These are phyloP conservation scores for Suillus discolor DNA, from an alignment of 768 basidiomycete species.

Conservation along the genomic window DNA sequence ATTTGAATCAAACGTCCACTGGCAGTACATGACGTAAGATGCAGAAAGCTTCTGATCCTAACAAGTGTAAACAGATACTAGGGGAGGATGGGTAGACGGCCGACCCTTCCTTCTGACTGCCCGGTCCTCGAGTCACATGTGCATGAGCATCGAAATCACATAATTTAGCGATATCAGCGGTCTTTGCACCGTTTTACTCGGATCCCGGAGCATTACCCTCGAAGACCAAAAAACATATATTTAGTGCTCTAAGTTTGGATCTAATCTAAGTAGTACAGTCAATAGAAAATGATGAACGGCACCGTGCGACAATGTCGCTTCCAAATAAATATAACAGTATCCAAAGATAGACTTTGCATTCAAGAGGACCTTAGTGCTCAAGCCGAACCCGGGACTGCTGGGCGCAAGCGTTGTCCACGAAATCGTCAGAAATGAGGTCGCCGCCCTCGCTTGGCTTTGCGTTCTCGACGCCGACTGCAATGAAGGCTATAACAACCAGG, in stretches of 20 bases:
- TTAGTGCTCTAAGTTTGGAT: not conserved
- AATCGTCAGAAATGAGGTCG: constrained; percentile 9
- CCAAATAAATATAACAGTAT: not conserved
- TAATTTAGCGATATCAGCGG: not conserved
- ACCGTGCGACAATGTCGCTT: not conserved
- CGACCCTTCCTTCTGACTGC: too few relatives aligned
- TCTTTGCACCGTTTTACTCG: not conserved
- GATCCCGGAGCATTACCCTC: not conserved
- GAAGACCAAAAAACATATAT: not conserved
- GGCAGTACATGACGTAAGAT: not conserved
- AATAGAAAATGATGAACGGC: not conserved
- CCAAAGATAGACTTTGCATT: not conserved
- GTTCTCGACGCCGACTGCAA: constrained; percentile 67
- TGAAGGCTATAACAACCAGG: constrained; percentile 77
- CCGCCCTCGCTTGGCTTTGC: constrained; percentile 40
- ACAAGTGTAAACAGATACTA: not conserved
- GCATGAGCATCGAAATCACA: not conserved
- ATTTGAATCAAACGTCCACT: not conserved
- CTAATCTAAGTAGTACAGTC: not conserved
- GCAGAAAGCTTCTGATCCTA: constrained; percentile 3
- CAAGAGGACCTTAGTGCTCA: constrained; percentile 12
- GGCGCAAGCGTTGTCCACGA: constrained; percentile 6
- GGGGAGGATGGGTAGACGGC: too few relatives aligned
- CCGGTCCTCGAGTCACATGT: not conserved
- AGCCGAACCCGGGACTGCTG: constrained; percentile 12